These are phyloP conservation scores for Peterozyma xylosa DNA, from an alignment of 805 yeast species.

Conservation along the genomic window DNA sequence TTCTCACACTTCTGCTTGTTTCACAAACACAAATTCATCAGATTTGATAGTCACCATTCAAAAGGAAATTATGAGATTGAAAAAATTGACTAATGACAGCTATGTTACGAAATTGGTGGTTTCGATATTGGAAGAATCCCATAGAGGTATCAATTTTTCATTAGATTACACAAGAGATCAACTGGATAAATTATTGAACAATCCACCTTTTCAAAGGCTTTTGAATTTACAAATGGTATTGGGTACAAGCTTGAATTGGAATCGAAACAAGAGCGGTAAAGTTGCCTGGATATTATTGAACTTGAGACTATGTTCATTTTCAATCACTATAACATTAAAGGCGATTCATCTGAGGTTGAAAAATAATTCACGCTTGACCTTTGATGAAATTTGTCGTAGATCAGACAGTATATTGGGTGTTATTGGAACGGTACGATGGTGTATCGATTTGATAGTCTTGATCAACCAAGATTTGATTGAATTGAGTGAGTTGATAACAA, in stretches of 20 bases:
- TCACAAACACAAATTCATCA: constrained; percentile 57
- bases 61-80: constrained; percentile 29
- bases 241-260: constrained; percentile 40
- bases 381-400: constrained; percentile 47
- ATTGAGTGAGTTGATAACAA: constrained; percentile 21
- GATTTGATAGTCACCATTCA: constrained; percentile 58
- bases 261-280: constrained; percentile 29
- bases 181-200: constrained; percentile 65
- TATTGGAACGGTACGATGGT: constrained; percentile 82
- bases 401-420: constrained; percentile 57
- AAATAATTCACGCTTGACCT: constrained; percentile 30
- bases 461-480: constrained; percentile 67
- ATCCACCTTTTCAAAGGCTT: constrained; percentile 71
- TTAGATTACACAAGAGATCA: constrained; percentile 67
- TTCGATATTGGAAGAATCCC: constrained; percentile 55
- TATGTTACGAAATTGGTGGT: constrained; percentile 26
- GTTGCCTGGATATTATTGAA: constrained; percentile 62
- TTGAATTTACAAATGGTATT: constrained; percentile 61
- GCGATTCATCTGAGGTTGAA: constrained; percentile 57
- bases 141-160: constrained; percentile 66
- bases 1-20: constrained; percentile 64
- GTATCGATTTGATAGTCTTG: constrained; percentile 67
- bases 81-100: constrained; percentile 13
- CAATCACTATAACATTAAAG: constrained; percentile 54
- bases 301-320: constrained; percentile 63